Conservation (phyloP, 495 filamentous ascomycete genomes). For the Daldinia caldariorum region DNA sequence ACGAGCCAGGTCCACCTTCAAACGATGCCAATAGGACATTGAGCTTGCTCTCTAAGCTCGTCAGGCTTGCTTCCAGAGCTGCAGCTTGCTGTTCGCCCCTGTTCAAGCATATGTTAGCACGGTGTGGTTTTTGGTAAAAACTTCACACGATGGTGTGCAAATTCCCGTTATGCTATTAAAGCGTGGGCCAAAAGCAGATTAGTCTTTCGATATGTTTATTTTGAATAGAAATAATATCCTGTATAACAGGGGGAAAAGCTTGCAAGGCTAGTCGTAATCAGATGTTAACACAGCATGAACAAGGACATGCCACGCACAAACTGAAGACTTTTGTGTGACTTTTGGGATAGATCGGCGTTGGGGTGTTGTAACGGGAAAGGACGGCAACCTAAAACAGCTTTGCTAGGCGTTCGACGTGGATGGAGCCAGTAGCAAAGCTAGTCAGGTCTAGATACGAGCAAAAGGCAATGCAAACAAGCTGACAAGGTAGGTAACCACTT, state of each 20-base stretch:
- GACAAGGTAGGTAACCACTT: conserved; percentile 12
- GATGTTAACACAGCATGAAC: conserved; percentile 4
- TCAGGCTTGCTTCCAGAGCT: conserved; percentile 63
- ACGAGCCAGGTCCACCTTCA: conserved; percentile 31
- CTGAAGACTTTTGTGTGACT: conserved; percentile 3
- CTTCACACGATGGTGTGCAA: conserved; percentile 13
- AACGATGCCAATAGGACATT: conserved; percentile 61
- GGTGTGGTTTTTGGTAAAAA: conserved; percentile 15
- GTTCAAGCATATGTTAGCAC: conserved; percentile 32
- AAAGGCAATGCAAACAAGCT: conserved; percentile 14
- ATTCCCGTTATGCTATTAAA: conserved; percentile 8
- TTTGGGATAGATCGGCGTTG: conserved; percentile 12
- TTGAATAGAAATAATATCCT: not conserved
- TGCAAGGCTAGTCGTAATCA: conserved; percentile 10
- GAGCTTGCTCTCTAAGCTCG: conserved; percentile 62
- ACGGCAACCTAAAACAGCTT: conserved; percentile 25
- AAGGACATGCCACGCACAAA: conserved; percentile 13
- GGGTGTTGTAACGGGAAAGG: conserved; percentile 9
- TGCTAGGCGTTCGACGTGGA: conserved; percentile 25
- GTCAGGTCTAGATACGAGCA: conserved; percentile 14
- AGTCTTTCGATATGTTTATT: conserved; percentile 4
- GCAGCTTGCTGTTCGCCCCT: conserved; percentile 66
- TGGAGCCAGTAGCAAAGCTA: conserved; percentile 16
- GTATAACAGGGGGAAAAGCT: not conserved
- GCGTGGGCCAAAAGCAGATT: conserved; percentile 13